phyloP scores from a whole-genome alignment of 179 eudicot genomes.

The Sideroxylon spinosum region DNA sequence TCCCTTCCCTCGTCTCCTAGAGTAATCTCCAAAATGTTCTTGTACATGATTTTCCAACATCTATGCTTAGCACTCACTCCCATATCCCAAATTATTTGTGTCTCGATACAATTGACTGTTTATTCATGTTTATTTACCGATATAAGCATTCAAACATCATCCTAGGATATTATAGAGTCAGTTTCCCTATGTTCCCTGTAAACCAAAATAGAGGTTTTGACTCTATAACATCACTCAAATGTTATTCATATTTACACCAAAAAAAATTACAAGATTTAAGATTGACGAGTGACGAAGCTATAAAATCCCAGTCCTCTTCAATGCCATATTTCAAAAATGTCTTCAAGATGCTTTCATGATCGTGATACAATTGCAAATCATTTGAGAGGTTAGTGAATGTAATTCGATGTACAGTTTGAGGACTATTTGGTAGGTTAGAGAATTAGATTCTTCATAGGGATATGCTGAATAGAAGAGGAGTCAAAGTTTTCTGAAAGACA shows the following conservation, averaged over 20 bases:
- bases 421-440: neutral
- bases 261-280: conserved; percentile 3
- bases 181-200: neutral
- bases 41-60: neutral
- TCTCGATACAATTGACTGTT: neutral
- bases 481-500: neutral
- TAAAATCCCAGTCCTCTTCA: conserved; percentile 4
- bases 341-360: conserved; percentile 23
- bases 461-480: neutral
- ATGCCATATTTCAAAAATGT: neutral
- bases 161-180: conserved; percentile 3
- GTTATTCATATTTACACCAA: conserved; percentile 10
- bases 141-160: conserved; percentile 8
- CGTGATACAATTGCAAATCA: conserved; percentile 17
- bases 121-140: neutral
- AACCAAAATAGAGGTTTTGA: conserved; percentile 9
- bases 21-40: neutral
- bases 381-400: neutral
- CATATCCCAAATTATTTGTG: neutral
- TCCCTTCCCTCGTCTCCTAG: neutral
- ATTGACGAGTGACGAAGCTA: conserved; percentile 7
- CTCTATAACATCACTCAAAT: conserved; percentile 15
- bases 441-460: neutral
- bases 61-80: neutral
- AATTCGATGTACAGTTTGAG: neutral